These are phyloP conservation scores for Starmera quercuum DNA, from an alignment of 805 yeast species.

Conservation along the genomic window DNA sequence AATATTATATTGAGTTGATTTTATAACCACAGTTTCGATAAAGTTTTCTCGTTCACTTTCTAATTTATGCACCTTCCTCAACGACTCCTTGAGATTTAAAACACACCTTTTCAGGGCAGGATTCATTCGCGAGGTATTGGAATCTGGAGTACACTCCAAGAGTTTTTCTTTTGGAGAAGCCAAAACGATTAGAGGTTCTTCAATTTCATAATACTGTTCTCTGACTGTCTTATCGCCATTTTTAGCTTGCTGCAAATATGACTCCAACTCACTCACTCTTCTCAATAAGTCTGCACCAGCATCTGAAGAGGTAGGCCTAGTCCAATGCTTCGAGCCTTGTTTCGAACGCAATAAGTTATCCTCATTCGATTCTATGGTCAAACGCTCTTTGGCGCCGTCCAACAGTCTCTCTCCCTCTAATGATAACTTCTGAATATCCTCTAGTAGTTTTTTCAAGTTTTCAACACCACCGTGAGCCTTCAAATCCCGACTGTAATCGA, in stretches of 20 bases:
- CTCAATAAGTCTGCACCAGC: slow-evolving; percentile 33
- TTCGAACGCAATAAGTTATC: slow-evolving; percentile 43
- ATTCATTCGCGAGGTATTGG: slow-evolving; percentile 22
- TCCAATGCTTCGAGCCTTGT: slow-evolving; percentile 52
- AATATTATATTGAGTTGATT: slow-evolving; percentile 38
- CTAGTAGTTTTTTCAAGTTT: slow-evolving; percentile 32
- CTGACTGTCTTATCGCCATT: slow-evolving; percentile 51
- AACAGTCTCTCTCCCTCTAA: slow-evolving; percentile 33
- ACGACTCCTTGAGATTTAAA: slow-evolving; percentile 24
- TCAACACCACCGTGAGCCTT: slow-evolving; percentile 43
- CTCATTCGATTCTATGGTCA: slow-evolving; percentile 45
- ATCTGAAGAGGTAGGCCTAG: slow-evolving; percentile 35
- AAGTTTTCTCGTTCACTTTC: slow-evolving; percentile 32
- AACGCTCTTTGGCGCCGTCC: slow-evolving; percentile 35
- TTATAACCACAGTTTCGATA: slow-evolving; percentile 33
- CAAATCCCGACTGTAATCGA: slow-evolving; percentile 49
- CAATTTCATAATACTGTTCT: slow-evolving; percentile 40
- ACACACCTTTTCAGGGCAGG: slow-evolving; percentile 27
- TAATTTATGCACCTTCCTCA: slow-evolving; percentile 25
- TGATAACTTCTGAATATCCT: slow-evolving; percentile 38
- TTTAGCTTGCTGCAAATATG: slow-evolving; percentile 48
- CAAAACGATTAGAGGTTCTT: slow-evolving; percentile 35
- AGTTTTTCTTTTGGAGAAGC: slow-evolving; percentile 26
- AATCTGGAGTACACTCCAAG: slow-evolving; percentile 21
- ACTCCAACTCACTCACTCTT: slow-evolving; percentile 36